Evolutionary conservation across 163 green algal genomes (phyloP).

Genomic region (Chloromonas sp.): DNA sequence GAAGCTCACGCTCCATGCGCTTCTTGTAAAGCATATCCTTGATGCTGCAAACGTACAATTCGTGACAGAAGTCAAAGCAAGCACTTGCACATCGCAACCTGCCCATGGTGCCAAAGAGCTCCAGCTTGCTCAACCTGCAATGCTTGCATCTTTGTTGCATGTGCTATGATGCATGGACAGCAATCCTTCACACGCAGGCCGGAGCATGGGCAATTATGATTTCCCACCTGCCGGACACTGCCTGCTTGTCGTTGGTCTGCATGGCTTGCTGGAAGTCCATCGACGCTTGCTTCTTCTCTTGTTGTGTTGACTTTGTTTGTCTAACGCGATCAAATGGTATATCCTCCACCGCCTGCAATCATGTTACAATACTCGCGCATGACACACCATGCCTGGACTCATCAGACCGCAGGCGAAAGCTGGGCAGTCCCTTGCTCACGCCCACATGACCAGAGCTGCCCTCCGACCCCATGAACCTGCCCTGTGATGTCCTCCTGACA

Average conservation of each 20-base stretch:
- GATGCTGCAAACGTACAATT: slow-evolving; percentile 38
- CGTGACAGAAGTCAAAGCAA: too few species aligned
- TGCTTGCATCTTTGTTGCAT: too few species aligned
- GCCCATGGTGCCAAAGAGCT: too few species aligned
- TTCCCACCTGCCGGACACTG: slow-evolving; percentile 33
- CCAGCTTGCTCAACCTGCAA: too few species aligned
- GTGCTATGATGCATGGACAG: not conserved
- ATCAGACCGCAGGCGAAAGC: too few species aligned
- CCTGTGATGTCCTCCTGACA: too few species aligned
- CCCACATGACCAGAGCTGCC: too few species aligned
- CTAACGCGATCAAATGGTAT: slow-evolving; percentile 83
- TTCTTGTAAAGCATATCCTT: slow-evolving; percentile 85
- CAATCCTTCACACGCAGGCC: not conserved
- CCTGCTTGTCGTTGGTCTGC: slow-evolving; percentile 46
- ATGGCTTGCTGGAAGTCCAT: slow-evolving; percentile 34
- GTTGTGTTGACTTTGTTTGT: slow-evolving; percentile 62
- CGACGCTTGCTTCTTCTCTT: slow-evolving; percentile 76
- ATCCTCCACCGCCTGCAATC: slow-evolving; percentile 56
- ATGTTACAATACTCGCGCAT: not conserved
- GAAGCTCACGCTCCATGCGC: slow-evolving; percentile 84
- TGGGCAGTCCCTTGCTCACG: too few species aligned
- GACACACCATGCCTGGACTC: too few species aligned
- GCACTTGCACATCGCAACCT: too few species aligned
- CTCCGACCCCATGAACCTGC: too few species aligned
- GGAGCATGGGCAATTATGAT: not conserved